These are phyloP conservation scores for Microsporum canis DNA, from an alignment of 2,329 filamentous ascomycete genomes.

Conservation along the genomic window DNA sequence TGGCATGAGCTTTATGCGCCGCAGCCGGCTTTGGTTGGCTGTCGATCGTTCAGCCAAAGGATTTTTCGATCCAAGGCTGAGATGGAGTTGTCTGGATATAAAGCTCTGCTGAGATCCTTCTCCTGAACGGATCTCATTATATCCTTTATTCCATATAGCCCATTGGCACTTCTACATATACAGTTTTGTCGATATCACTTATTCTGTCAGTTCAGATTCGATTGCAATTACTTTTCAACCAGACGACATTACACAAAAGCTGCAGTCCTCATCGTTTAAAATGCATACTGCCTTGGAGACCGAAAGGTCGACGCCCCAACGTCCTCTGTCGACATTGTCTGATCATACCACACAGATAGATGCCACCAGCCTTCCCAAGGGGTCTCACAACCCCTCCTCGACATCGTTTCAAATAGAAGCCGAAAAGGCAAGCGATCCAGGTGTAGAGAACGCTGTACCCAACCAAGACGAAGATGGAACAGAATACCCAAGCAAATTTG, in stretches of 20 bases:
- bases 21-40: not conserved
- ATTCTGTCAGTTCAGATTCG: not conserved
- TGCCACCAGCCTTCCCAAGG: not conserved
- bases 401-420: not conserved
- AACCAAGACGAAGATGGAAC: not conserved
- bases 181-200: not conserved
- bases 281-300: not conserved
- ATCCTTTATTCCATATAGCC: not conserved
- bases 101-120: not conserved
- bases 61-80: not conserved
- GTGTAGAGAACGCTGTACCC: not conserved
- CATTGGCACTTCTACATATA: not conserved
- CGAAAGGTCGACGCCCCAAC: not conserved
- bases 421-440: not conserved
- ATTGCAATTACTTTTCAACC: not conserved
- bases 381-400: not conserved
- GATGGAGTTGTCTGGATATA: not conserved
- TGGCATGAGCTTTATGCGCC: not conserved
- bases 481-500: slow-evolving; percentile 9
- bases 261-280: not conserved
- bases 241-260: not conserved
- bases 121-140: not conserved
- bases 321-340: slow-evolving; percentile 3
- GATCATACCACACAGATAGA: slow-evolving; percentile 7
- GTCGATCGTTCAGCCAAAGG: not conserved